Evolutionary conservation across 176 grass and related monocot species (phyloP).

Genomic region (Lolium perenne): DNA sequence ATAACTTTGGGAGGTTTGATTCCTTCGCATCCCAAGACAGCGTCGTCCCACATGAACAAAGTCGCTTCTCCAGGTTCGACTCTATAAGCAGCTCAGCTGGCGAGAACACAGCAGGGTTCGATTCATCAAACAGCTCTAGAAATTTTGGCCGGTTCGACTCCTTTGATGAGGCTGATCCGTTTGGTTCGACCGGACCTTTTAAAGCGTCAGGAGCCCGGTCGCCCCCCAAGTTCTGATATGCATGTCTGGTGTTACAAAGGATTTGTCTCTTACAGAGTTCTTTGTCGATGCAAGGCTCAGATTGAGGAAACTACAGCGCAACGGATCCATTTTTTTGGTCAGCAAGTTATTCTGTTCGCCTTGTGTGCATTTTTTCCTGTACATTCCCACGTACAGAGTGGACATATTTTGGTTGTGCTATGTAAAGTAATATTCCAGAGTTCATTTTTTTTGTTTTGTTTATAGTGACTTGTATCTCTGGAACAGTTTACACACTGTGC

Average conservation of each 20-base stretch:
- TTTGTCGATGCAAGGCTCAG: conserved; percentile 33
- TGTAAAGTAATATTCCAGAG: conserved; percentile 31
- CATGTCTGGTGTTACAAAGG: not conserved
- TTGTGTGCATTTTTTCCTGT: conserved; percentile 42
- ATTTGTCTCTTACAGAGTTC: not conserved
- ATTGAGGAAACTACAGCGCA: conserved; percentile 26
- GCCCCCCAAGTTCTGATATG: conserved; percentile 64
- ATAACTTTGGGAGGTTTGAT: conserved; percentile 80
- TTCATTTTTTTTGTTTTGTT: conserved; percentile 16
- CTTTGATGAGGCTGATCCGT: conserved; percentile 92
- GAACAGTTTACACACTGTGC: not conserved
- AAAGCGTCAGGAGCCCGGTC: conserved; percentile 76
- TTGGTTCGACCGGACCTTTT: conserved; percentile 89
- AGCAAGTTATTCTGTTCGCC: not conserved
- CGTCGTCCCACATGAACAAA: conserved; percentile 61
- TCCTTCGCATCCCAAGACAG: conserved; percentile 89
- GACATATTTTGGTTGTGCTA: conserved; percentile 28
- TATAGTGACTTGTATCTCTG: conserved; percentile 42
- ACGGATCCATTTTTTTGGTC: conserved; percentile 26
- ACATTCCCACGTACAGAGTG: conserved; percentile 39
- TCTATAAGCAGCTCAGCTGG: conserved; percentile 67
- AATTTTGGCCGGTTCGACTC: conserved; percentile 90
- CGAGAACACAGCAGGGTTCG: conserved; percentile 59
- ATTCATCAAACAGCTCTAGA: conserved; percentile 62
- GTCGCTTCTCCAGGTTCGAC: conserved; percentile 76